These are phyloP conservation scores for Leccinum rimulosum DNA, from an alignment of 768 basidiomycete genomes.

Conservation along the genomic window DNA sequence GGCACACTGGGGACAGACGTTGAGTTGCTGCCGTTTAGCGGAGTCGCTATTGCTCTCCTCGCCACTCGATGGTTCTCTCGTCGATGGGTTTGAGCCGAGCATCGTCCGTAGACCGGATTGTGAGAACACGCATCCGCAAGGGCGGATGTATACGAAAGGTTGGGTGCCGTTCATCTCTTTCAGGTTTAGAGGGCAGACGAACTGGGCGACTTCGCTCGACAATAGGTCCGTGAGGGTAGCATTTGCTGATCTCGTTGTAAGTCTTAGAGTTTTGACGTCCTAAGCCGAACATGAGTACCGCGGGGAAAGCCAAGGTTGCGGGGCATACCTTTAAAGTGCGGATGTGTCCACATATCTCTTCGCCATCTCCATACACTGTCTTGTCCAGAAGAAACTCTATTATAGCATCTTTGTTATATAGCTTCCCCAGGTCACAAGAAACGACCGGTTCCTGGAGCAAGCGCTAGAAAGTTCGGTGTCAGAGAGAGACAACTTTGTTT, in stretches of 20 bases:
- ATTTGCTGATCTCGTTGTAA: constrained; percentile 72
- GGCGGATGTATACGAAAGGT: constrained; percentile 82
- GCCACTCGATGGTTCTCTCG: constrained; percentile 21
- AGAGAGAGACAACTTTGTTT: neutral
- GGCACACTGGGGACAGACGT: constrained; percentile 77
- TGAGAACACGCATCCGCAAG: constrained; percentile 92
- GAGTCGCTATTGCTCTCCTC: constrained; percentile 27
- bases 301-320: neutral
- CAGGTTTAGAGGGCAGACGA: constrained; percentile 87
- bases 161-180: constrained; percentile 93
- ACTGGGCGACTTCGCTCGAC: constrained; percentile 55
- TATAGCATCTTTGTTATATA: constrained; percentile 95
- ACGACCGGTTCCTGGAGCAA: constrained; percentile 89
- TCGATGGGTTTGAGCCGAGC: constrained; percentile 30
- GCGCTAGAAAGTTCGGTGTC: constrained; percentile 46
- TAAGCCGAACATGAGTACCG: constrained; percentile 30
- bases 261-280: constrained; percentile 82
- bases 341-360: constrained; percentile 90
- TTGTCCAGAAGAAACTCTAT: constrained; percentile 88
- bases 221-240: constrained; percentile 32
- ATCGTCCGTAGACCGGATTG: constrained; percentile 74
- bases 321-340: constrained; percentile 78
- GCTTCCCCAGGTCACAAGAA: constrained; percentile 86
- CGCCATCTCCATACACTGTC: constrained; percentile 84
- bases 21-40: constrained; percentile 36